phyloP scores from a whole-genome alignment of 805 yeast species.

The Kuraishia piskuri region DNA sequence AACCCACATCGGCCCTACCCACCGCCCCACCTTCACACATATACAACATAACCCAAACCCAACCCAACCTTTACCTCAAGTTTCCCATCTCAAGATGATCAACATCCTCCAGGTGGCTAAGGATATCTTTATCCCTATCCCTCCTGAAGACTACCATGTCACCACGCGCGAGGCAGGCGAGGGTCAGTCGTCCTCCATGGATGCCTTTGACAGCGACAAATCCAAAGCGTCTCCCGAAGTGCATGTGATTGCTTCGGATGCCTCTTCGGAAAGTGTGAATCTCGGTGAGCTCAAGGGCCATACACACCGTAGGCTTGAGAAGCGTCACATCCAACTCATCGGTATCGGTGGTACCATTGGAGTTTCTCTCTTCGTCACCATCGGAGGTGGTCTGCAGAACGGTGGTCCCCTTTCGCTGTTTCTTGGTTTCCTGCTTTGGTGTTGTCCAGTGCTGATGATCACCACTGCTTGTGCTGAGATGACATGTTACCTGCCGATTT shows the following conservation, averaged over 20 bases:
- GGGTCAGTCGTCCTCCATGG: not conserved
- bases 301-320: constrained; percentile 23
- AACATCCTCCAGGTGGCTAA: constrained; percentile 1
- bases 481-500: constrained; percentile 27
- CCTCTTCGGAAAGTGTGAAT: not conserved
- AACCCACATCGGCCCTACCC: too few relatives aligned
- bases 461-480: constrained; percentile 27
- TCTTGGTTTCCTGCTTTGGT: constrained; percentile 24
- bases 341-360: constrained; percentile 34
- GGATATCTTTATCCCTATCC: not conserved
- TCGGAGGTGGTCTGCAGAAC: constrained; percentile 23
- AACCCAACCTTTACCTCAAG: not conserved
- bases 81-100: not conserved
- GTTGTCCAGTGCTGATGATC: constrained; percentile 21
- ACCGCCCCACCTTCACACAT: too few relatives aligned
- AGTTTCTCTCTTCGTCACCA: constrained; percentile 27
- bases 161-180: not conserved
- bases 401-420: constrained; percentile 29
- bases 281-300: constrained; percentile 3
- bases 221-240: not conserved
- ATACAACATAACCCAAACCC: too few relatives aligned
- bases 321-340: constrained; percentile 29
- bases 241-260: not conserved
- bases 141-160: not conserved
- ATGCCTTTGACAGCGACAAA: not conserved